phyloP scores from a whole-genome alignment of 495 filamentous ascomycete species.

The Aspergillus asperescens region DNA sequence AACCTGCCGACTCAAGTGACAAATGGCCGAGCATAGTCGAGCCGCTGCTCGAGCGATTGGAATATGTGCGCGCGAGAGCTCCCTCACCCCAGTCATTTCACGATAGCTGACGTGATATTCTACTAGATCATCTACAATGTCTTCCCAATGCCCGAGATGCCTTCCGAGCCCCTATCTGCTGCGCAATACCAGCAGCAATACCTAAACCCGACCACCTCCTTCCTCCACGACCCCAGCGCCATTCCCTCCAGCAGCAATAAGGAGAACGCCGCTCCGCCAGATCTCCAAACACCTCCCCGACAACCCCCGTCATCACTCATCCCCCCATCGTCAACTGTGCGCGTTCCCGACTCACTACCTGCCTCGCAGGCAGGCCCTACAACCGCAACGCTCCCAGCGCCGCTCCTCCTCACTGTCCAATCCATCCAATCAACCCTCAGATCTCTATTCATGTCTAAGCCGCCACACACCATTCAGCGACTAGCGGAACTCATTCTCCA shows the following conservation, averaged over 20 bases:
- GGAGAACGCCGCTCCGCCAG: slow-evolving; percentile 46
- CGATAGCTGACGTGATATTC: slow-evolving; percentile 5
- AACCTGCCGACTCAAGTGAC: slow-evolving; percentile 37
- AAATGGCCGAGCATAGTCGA: slow-evolving; percentile 52
- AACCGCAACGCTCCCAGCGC: slow-evolving; percentile 53
- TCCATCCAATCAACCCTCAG: slow-evolving; percentile 65
- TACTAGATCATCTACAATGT: slow-evolving; percentile 49
- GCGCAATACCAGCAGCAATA: slow-evolving; percentile 16
- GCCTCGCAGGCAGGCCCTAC: slow-evolving; percentile 30
- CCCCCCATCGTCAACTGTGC: slow-evolving; percentile 39
- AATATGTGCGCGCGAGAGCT: slow-evolving; percentile 38
- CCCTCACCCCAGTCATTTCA: neutral
- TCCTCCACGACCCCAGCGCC: slow-evolving; percentile 29
- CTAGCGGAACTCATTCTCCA: slow-evolving; percentile 82
- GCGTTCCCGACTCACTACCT: slow-evolving; percentile 43
- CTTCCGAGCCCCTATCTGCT: slow-evolving; percentile 26
- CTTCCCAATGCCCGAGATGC: slow-evolving; percentile 45
- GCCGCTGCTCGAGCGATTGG: slow-evolving; percentile 47
- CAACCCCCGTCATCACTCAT: slow-evolving; percentile 33
- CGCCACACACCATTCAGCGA: slow-evolving; percentile 90
- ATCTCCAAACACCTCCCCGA: slow-evolving; percentile 26
- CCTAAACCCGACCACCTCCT: slow-evolving; percentile 30
- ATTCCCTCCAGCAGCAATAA: slow-evolving; percentile 42
- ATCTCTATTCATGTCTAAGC: slow-evolving; percentile 62
- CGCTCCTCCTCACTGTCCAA: slow-evolving; percentile 55